Evolutionary conservation across 257 asterid genomes (phyloP).

Genomic region (Verbena officinalis): DNA sequence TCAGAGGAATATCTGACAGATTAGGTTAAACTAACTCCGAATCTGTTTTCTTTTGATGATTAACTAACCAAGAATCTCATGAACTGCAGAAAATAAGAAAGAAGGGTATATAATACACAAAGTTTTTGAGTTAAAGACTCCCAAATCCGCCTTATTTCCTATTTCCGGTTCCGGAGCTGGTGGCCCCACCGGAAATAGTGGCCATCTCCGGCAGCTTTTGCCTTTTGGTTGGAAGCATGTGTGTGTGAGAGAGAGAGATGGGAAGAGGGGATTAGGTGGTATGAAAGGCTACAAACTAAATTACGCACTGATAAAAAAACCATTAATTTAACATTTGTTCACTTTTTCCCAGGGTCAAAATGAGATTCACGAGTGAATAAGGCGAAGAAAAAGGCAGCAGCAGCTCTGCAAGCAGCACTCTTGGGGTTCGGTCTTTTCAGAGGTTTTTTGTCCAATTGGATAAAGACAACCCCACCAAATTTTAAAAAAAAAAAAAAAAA

Average conservation of each 20-base stretch:
- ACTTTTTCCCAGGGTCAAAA: conserved; percentile 5
- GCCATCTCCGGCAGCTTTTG: too few species aligned
- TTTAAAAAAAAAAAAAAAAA: background rate
- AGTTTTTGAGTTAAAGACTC: too few species aligned
- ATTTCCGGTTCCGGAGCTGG: background rate
- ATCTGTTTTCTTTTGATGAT: too few species aligned
- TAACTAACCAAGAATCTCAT: background rate
- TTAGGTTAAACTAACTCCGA: too few species aligned
- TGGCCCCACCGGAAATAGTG: background rate
- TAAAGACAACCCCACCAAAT: conserved; percentile 25
- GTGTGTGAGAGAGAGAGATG: background rate
- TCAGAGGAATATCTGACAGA: too few species aligned
- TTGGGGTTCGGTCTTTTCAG: conserved; percentile 2
- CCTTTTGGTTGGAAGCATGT: too few species aligned
- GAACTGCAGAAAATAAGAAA: background rate
- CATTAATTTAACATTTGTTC: too few species aligned
- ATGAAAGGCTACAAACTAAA: background rate
- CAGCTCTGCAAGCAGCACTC: background rate
- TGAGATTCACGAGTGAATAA: conserved; percentile 24
- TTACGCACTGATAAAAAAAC: too few species aligned
- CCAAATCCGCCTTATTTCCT: too few species aligned
- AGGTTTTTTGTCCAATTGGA: conserved; percentile 16
- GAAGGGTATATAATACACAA: too few species aligned
- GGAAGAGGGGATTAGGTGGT: background rate
- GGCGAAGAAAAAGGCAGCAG: background rate